phyloP scores from a whole-genome alignment of 2,329 filamentous ascomycete genomes.

The Neopestalotiopsis sp. region DNA sequence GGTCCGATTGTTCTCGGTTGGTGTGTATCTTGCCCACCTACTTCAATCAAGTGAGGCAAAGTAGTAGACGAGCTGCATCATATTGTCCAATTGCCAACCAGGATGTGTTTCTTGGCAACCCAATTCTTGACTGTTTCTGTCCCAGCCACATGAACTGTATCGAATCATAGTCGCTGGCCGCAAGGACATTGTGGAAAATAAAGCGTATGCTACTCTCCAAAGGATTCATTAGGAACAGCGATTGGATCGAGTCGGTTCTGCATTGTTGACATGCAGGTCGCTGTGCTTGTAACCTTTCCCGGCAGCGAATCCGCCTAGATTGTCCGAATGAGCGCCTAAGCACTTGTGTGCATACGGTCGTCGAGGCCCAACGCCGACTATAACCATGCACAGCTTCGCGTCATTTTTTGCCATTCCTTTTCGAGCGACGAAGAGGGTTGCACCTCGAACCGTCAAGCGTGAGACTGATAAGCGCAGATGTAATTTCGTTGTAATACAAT shows the following conservation, averaged over 20 bases:
- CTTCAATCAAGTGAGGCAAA: neutral
- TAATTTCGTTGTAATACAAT: neutral
- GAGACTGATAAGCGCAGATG: neutral
- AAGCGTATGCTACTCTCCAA: neutral
- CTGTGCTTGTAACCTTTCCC: neutral
- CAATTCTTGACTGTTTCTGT: neutral
- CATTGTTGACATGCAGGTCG: constrained; percentile 11
- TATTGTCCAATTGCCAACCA: neutral
- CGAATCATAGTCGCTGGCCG: neutral
- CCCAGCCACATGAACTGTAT: neutral
- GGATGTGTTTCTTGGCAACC: neutral
- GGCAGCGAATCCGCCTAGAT: constrained; percentile 7
- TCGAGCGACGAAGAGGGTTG: neutral
- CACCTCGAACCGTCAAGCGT: neutral
- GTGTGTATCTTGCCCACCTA: neutral
- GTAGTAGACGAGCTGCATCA: neutral
- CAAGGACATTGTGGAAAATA: neutral
- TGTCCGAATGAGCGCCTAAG: constrained; percentile 14
- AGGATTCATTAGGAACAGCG: neutral
- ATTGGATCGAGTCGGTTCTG: constrained; percentile 4
- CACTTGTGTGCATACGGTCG: constrained; percentile 11
- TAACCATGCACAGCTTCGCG: neutral
- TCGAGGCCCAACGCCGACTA: constrained; percentile 12
- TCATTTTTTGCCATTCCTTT: neutral
- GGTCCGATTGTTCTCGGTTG: neutral